Conservation (phyloP, 495 filamentous ascomycete genomes). For the Chlorociboria aeruginascens region DNA sequence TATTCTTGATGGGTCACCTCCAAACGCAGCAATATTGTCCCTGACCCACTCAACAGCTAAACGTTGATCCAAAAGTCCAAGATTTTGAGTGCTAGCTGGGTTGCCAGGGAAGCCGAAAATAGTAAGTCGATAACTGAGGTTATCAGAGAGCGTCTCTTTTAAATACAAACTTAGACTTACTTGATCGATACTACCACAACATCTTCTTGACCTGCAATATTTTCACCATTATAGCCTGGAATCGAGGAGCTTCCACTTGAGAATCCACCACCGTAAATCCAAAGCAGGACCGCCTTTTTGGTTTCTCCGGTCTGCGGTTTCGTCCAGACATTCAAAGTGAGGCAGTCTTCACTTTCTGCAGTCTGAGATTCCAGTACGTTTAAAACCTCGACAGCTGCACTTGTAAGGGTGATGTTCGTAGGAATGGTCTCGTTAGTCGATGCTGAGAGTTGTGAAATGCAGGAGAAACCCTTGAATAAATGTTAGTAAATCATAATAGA, state of each 20-base stretch:
- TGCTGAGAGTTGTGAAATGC: background rate
- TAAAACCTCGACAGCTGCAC: background rate
- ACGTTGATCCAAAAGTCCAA: constrained; percentile 23
- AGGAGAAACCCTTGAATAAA: constrained; percentile 6
- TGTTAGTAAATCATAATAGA: background rate
- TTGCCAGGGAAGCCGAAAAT: constrained; percentile 39
- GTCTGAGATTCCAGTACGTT: background rate
- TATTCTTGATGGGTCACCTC: constrained; percentile 27
- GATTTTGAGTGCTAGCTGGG: constrained; percentile 30
- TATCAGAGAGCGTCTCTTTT: constrained; percentile 28
- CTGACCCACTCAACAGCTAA: constrained; percentile 48
- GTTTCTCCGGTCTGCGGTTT: constrained; percentile 20
- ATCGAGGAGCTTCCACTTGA: constrained; percentile 22
- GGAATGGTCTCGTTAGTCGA: background rate
- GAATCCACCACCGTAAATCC: constrained; percentile 27
- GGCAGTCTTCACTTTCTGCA: constrained; percentile 37
- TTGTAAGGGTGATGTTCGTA: constrained; percentile 8
- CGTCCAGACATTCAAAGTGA: constrained; percentile 40
- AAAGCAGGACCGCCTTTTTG: constrained; percentile 26
- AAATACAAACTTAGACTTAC: background rate
- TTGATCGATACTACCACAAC: constrained; percentile 53
- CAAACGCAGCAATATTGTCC: constrained; percentile 42
- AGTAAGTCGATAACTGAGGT: constrained; percentile 39
- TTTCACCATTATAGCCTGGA: constrained; percentile 27
- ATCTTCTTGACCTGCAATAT: constrained; percentile 32